phyloP scores from a whole-genome alignment of 805 yeast species.

The Ogataea wickerhamii region DNA sequence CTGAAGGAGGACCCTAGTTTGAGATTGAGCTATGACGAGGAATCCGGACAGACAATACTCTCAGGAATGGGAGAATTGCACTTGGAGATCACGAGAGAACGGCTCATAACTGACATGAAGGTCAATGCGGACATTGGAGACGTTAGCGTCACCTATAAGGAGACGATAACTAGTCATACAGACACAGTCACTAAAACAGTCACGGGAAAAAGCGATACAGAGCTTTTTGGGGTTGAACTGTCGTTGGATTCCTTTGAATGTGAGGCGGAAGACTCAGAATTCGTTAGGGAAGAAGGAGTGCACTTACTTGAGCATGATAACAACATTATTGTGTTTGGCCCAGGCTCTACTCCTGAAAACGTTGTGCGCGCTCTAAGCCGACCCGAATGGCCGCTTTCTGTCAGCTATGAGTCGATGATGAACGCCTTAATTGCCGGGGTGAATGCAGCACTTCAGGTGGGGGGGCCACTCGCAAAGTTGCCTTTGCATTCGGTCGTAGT shows the following conservation, averaged over 20 bases:
- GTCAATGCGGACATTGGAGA: conserved; percentile 79
- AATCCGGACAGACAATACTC: conserved; percentile 80
- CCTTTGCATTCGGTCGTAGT: conserved; percentile 61
- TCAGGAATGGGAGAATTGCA: conserved; percentile 98
- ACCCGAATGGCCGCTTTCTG: conserved; percentile 44
- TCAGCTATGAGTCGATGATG: conserved; percentile 45
- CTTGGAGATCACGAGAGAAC: conserved; percentile 78
- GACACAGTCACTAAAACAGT: conserved; percentile 19
- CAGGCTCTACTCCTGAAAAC: conserved; percentile 21
- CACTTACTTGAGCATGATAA: conserved; percentile 43
- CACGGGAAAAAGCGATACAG: conserved; percentile 15
- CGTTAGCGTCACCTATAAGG: conserved; percentile 88
- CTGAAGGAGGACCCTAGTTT: conserved; percentile 91
- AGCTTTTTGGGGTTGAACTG: conserved; percentile 25
- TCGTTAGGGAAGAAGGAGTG: conserved; percentile 38
- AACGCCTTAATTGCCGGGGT: conserved; percentile 57
- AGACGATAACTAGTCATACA: conserved; percentile 41
- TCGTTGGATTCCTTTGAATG: conserved; percentile 33
- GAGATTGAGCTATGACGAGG: conserved; percentile 68
- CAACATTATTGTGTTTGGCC: conserved; percentile 40
- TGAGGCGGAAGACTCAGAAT: conserved; percentile 27
- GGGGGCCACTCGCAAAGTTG: conserved; percentile 57
- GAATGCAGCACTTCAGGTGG: conserved; percentile 59
- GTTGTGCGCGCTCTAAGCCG: conserved; percentile 21
- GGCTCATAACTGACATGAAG: conserved; percentile 75